phyloP scores from a whole-genome alignment of 805 yeast species.

The Yamadazyma scolyti region DNA sequence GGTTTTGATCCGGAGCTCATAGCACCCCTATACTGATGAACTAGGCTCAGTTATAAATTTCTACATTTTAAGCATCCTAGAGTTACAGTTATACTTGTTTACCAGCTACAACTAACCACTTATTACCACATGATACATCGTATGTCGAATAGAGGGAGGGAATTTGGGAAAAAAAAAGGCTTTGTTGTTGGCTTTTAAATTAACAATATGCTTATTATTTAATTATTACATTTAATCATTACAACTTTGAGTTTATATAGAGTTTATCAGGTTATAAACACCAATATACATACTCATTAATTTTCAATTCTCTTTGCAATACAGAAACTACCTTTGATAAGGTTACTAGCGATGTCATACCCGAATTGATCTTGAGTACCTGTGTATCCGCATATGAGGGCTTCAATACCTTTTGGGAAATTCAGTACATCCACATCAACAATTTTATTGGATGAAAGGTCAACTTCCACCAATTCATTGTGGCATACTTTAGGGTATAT shows the following conservation, averaged over 20 bases:
- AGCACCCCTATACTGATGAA: too few species aligned
- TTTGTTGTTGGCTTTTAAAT: too few species aligned
- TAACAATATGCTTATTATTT: too few species aligned
- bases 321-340: slow-evolving; percentile 10
- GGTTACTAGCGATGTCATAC: slow-evolving; percentile 16
- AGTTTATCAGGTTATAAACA: neutral
- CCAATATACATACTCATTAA: neutral
- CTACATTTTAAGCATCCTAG: too few species aligned
- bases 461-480: slow-evolving; percentile 13
- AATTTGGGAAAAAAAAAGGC: too few species aligned
- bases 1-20: too few species aligned
- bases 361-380: slow-evolving; percentile 18
- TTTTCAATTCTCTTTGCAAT: slow-evolving; percentile 13
- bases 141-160: too few species aligned
- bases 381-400: slow-evolving; percentile 13
- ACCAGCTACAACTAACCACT: too few species aligned
- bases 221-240: neutral
- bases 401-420: slow-evolving; percentile 8
- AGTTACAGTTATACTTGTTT: too few species aligned
- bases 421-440: slow-evolving; percentile 3
- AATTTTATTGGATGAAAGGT: slow-evolving; percentile 14
- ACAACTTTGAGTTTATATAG: neutral
- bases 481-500: slow-evolving; percentile 7
- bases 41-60: too few species aligned
- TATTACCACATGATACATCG: too few species aligned